Base-by-base conservation (phyloP, 495 filamentous ascomycete species). In the Halenospora varia region DNA sequence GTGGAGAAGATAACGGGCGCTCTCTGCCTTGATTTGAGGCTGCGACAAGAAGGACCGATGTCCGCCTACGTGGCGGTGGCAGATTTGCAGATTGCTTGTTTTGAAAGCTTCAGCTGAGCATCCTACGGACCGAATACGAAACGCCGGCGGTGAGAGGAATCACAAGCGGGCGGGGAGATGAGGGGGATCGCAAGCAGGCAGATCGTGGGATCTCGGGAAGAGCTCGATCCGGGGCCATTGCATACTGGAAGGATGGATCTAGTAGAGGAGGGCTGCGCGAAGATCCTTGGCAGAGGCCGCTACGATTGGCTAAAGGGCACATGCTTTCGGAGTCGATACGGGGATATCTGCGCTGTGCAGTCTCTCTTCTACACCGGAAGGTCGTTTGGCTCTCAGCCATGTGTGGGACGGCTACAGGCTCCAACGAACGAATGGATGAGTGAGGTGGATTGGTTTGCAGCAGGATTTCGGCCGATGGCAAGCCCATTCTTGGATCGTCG, bases 21-120 rank as follows among this genome's bases (percentile, higher is more conserved):
- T 46, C 49, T n/a, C n/a, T n/a, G 53, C 49, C 39, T 53, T 24
- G 49, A 59, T 20, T 39, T 40, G 17, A 3, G 23, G 25, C 55
- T 60, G 51, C 46, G 51, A 54, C 42, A 44, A 60, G 57, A 48
- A 60, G 50, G 57, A 24, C 57, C 57, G 57, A 60, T 56, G 39
- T 42, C 45, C 22, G 0, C 59, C 22, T 20, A 39, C 53, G 40
- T 53, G 29, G 40, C 53, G 56, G 48, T n/a, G n/a, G n/a, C n/a
- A n/a, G 25, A 45, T 51, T 48, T 22, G 51, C 52, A 20, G 6
- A 40, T 29, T 20, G 25, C 11, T 56, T 26, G 19, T 39, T 10
- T 26, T 26, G 25, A 47, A 58, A 23, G 45, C 48, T 51, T 58
- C 48, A 41, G 13, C 22, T 44, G n/a, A 35, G 44, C 3, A 58